Conservation (phyloP, 2,329 filamentous ascomycete genomes). For the Monilinia fructigena region DNA sequence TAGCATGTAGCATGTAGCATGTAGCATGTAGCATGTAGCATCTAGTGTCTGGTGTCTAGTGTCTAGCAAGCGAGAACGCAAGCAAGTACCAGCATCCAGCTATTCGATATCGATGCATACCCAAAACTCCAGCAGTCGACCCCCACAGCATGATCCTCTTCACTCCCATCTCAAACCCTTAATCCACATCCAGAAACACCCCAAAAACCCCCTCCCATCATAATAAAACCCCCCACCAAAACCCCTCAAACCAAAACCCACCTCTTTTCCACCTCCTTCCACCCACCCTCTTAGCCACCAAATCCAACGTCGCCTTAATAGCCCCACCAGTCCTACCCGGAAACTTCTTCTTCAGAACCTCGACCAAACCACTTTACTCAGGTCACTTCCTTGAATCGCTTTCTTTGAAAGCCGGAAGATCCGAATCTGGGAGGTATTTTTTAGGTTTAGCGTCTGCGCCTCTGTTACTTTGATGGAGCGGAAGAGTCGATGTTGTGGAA, state of each 20-base stretch:
- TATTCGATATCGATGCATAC: too few species aligned
- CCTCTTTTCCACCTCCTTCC: conserved; percentile 44
- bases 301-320: conserved; percentile 68
- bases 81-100: too few species aligned
- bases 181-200: too few species aligned
- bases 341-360: conserved; percentile 73
- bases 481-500: not conserved
- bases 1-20: too few species aligned
- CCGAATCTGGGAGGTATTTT: conserved; percentile 33
- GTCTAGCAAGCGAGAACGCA: too few species aligned
- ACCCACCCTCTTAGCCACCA: conserved; percentile 62
- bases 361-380: conserved; percentile 72
- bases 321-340: conserved; percentile 67
- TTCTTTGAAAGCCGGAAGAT: conserved; percentile 55
- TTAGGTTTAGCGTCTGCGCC: conserved; percentile 30
- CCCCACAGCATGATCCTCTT: too few species aligned
- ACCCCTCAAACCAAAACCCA: conserved; percentile 30
- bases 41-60: too few species aligned
- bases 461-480: not conserved
- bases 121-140: too few species aligned
- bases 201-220: too few species aligned
- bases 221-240: not conserved
- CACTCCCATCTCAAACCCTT: too few species aligned
- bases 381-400: conserved; percentile 66
- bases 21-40: too few species aligned